Conservation (phyloP, 225 moss, liverwort and hornwort genomes). For the Physcomitrellopsis africana region DNA sequence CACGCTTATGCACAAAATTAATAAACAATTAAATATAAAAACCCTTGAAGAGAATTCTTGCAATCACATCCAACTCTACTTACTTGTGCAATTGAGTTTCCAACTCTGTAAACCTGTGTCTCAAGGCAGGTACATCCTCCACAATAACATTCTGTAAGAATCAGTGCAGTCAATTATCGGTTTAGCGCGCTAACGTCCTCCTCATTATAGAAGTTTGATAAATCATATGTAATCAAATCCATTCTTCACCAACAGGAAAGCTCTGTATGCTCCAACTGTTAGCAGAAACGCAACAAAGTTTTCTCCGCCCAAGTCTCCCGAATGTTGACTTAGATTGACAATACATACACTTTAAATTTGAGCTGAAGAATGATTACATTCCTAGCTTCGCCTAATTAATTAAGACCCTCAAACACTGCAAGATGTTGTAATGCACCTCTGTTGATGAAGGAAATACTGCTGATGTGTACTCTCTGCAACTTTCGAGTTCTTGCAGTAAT, state of each 20-base stretch:
- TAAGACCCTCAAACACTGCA: neutral
- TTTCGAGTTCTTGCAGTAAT: conserved; percentile 64
- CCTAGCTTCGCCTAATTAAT: no score
- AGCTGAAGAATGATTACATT: neutral
- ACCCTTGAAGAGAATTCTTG: neutral
- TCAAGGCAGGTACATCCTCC: conserved; percentile 41
- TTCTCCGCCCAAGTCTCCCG: neutral
- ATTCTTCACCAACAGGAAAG: neutral
- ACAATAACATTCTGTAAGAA: conserved; percentile 34
- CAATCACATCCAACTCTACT: neutral
- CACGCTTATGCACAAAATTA: neutral
- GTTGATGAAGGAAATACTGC: conserved; percentile 40
- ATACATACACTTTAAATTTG: neutral
- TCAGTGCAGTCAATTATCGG: neutral
- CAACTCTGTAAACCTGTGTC: conserved; percentile 38
- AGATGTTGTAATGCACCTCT: conserved; percentile 50
- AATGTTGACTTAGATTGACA: neutral
- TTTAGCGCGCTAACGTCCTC: no score
- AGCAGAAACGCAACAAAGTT: neutral
- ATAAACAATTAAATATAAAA: neutral
- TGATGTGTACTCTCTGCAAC: conserved; percentile 50
- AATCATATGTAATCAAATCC: no score
- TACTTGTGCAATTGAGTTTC: conserved; percentile 40
- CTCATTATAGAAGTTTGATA: neutral
- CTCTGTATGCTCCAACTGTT: no score